Evolutionary conservation across 768 basidiomycete species (phyloP).

Genomic region (Jaapia argillacea): DNA sequence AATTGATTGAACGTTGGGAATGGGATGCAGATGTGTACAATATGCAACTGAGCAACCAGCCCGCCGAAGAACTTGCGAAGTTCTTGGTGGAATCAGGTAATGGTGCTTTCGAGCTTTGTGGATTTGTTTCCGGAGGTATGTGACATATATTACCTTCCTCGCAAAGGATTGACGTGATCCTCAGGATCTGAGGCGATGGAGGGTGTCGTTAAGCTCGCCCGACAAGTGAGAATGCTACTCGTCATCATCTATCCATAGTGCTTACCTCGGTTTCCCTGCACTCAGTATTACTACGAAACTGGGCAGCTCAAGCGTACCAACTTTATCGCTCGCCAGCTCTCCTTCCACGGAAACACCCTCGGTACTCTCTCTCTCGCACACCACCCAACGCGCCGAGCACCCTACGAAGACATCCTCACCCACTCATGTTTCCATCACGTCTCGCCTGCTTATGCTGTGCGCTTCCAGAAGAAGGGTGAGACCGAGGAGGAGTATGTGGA

Average conservation of each 20-base stretch:
- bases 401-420: slow-evolving; percentile 60
- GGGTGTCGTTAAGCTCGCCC: slow-evolving; percentile 69
- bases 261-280: slow-evolving; percentile 1
- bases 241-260: not conserved
- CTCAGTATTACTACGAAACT: slow-evolving; percentile 60
- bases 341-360: slow-evolving; percentile 82
- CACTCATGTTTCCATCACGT: slow-evolving; percentile 69
- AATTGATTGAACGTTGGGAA: not conserved
- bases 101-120: slow-evolving; percentile 63
- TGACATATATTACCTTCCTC: not conserved
- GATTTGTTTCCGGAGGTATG: slow-evolving; percentile 70
- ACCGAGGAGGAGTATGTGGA: slow-evolving; percentile 74
- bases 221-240: slow-evolving; percentile 41
- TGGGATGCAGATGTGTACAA: slow-evolving; percentile 68
- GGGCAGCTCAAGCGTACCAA: slow-evolving; percentile 63
- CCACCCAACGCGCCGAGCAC: slow-evolving; percentile 57
- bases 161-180: slow-evolving; percentile 1
- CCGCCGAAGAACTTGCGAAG: slow-evolving; percentile 73
- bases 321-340: slow-evolving; percentile 70
- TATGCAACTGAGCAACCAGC: slow-evolving; percentile 72
- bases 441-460: slow-evolving; percentile 77
- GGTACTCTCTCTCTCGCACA: slow-evolving; percentile 57
- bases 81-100: slow-evolving; percentile 52
- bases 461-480: slow-evolving; percentile 64
- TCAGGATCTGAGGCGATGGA: slow-evolving; percentile 88